phyloP scores from a whole-genome alignment of 1,139 yeast genomes.

The Sugiyamaella castrensis region DNA sequence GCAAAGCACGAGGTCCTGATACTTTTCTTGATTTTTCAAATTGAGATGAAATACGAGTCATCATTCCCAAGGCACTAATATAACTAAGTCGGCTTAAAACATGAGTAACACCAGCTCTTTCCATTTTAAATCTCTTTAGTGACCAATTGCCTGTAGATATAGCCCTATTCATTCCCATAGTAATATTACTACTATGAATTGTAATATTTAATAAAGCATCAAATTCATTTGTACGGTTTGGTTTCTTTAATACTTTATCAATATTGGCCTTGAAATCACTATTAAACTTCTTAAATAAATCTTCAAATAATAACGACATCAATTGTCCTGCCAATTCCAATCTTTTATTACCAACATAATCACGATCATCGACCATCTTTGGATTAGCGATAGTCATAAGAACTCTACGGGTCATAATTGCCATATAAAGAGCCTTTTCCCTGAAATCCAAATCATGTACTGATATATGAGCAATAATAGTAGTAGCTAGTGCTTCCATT shows the following conservation, averaged over 20 bases:
- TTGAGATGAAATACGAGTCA: conserved; percentile 98
- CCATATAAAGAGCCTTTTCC: conserved; percentile 90
- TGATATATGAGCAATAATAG: conserved; percentile 91
- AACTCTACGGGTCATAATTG: conserved; percentile 95
- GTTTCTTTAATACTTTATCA: conserved; percentile 89
- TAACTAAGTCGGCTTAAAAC: conserved; percentile 87
- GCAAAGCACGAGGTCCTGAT: conserved; percentile 98
- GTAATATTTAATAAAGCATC: conserved; percentile 88
- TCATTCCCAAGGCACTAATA: conserved; percentile 96
- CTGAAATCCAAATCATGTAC: conserved; percentile 84
- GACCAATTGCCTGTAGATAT: conserved; percentile 99
- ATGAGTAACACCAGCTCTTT: conserved; percentile 98
- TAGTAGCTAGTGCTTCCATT: conserved; percentile 94
- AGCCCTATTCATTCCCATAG: conserved; percentile 93
- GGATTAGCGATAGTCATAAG: conserved; percentile 95
- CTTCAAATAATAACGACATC: conserved; percentile 92
- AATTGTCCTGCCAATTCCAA: conserved; percentile 96
- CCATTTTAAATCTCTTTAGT: conserved; percentile 97
- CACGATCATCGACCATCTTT: conserved; percentile 94
- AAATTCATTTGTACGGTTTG: conserved; percentile 91
- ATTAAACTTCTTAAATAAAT: conserved; percentile 92
- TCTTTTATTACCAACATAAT: conserved; percentile 97
- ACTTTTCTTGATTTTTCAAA: conserved; percentile 97
- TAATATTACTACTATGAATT: conserved; percentile 87
- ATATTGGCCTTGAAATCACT: conserved; percentile 90